Percentiles rank a stretch among this genome's conserved stretches.
Evolutionary conservation across 129 eudicot genomes (phyloP).

Genomic region (sunflower (Helianthus annuus)): DNA sequence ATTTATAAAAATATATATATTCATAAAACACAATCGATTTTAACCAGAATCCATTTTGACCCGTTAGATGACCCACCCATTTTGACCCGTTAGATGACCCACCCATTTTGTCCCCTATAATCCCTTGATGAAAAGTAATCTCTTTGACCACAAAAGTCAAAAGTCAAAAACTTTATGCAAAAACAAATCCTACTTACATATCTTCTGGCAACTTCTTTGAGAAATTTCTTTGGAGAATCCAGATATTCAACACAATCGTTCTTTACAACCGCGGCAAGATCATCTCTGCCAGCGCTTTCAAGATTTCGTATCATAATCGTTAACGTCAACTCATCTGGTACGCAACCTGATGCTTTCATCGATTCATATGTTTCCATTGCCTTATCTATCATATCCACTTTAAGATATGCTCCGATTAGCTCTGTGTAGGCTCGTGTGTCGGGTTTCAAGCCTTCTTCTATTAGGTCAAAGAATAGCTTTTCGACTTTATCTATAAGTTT

Average conservation of each 20-base stretch:
- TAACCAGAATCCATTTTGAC: not conserved
- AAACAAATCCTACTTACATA: constrained; percentile 43
- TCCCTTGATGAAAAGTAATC: not conserved
- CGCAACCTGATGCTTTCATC: constrained; percentile 72
- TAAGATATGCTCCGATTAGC: constrained; percentile 76
- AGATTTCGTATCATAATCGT: constrained; percentile 67
- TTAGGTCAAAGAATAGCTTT: constrained; percentile 49
- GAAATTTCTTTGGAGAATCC: constrained; percentile 64
- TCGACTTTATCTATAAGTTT: constrained; percentile 56
- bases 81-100: not conserved
- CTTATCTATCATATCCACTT: constrained; percentile 57
- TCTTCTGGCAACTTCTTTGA: constrained; percentile 53
- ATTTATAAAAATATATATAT: not conserved
- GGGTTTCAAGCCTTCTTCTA: constrained; percentile 62
- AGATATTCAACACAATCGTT: constrained; percentile 51
- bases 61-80: not conserved
- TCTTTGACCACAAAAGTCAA: constrained; percentile 16
- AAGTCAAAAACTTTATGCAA: constrained; percentile 9
- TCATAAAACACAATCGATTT: not conserved
- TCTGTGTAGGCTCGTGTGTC: constrained; percentile 70
- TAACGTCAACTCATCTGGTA: constrained; percentile 74
- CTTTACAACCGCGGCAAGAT: constrained; percentile 53
- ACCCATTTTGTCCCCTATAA: not conserved
- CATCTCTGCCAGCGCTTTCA: constrained; percentile 55
- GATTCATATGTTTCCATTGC: constrained; percentile 70